Evolutionary conservation across 257 asterid species (phyloP).

Genomic region (Solanum microdontum): DNA sequence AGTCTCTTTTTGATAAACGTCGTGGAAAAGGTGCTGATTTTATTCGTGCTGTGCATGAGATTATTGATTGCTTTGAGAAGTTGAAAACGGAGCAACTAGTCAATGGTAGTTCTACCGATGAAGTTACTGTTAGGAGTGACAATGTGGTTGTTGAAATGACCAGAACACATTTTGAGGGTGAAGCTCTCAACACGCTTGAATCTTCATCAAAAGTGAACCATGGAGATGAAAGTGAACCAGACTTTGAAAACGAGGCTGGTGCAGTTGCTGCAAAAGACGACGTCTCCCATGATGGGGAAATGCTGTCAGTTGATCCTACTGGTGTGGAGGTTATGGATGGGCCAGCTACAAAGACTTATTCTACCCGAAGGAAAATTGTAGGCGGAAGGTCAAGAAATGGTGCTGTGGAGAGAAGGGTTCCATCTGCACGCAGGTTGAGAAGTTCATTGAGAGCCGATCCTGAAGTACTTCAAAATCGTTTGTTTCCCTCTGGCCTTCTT

Average conservation of each 20-base stretch:
- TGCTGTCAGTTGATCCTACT: conserved; percentile 22
- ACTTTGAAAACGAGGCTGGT: conserved; percentile 49
- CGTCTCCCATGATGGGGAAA: conserved; percentile 30
- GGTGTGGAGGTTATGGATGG: conserved; percentile 18
- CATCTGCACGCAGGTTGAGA: conserved; percentile 45
- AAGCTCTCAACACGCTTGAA: conserved; percentile 19
- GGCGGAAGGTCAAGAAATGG: conserved; percentile 24
- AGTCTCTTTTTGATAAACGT: conserved; percentile 64
- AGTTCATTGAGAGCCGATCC: conserved; percentile 45
- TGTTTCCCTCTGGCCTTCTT: conserved; percentile 15
- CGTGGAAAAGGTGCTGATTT: conserved; percentile 90
- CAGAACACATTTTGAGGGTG: conserved; percentile 27
- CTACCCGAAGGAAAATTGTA: conserved; percentile 41
- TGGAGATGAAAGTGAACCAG: conserved; percentile 33
- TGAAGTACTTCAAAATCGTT: conserved; percentile 18
- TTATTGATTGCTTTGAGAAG: conserved; percentile 63
- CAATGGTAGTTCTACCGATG: conserved; percentile 23
- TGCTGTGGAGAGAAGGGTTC: conserved; percentile 27
- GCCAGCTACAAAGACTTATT: conserved; percentile 21
- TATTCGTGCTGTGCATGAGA: conserved; percentile 70
- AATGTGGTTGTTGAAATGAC: conserved; percentile 28
- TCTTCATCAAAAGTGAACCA: conserved; percentile 9
- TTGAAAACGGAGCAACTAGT: conserved; percentile 41
- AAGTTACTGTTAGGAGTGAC: conserved; percentile 20
- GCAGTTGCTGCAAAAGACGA: conserved; percentile 41